A percentile compares a stretch with the other conserved stretches of the same genome.
phyloP scores from a whole-genome alignment of 1,284 basidiomycete genomes.

The Austroboletus novae-zelandiae region DNA sequence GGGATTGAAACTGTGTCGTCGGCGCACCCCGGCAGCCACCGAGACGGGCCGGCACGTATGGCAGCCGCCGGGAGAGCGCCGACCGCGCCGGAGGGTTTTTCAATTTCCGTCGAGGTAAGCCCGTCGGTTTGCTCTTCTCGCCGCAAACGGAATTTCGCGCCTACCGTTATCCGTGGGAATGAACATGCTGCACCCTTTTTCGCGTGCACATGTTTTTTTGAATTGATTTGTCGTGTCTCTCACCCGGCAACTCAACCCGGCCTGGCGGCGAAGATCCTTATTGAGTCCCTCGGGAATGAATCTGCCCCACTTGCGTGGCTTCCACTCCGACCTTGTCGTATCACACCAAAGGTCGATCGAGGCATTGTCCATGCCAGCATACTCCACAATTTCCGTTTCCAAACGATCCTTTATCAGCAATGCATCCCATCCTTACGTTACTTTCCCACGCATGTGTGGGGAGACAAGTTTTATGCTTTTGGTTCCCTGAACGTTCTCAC shows the following conservation, averaged over 20 bases:
- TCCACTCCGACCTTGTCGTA: conserved; percentile 18
- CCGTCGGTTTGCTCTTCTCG: conserved; percentile 3
- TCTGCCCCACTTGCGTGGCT: conserved; percentile 1
- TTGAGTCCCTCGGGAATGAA: conserved; percentile 20
- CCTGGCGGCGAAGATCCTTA: background rate
- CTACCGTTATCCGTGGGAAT: background rate
- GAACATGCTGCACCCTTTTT: background rate
- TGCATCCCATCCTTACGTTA: conserved; percentile 17
- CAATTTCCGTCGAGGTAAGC: conserved; percentile 8
- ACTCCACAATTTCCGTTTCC: conserved; percentile 15
- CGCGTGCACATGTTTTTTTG: background rate
- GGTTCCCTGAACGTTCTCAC: conserved; percentile 9
- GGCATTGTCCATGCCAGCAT: background rate
- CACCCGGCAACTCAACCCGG: conserved; percentile 2
- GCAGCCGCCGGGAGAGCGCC: background rate
- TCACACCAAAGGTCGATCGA: conserved; percentile 13
- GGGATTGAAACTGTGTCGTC: background rate
- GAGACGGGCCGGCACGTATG: background rate
- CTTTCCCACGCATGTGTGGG: conserved; percentile 10
- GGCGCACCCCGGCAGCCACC: background rate
- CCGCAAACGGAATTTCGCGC: background rate
- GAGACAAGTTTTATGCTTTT: conserved; percentile 9
- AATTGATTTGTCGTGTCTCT: background rate
- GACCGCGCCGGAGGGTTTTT: background rate
- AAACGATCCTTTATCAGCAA: conserved; percentile 6